Base-by-base conservation (phyloP, 2,329 filamentous ascomycete genomes). In the Pseudomassariella vexata region DNA sequence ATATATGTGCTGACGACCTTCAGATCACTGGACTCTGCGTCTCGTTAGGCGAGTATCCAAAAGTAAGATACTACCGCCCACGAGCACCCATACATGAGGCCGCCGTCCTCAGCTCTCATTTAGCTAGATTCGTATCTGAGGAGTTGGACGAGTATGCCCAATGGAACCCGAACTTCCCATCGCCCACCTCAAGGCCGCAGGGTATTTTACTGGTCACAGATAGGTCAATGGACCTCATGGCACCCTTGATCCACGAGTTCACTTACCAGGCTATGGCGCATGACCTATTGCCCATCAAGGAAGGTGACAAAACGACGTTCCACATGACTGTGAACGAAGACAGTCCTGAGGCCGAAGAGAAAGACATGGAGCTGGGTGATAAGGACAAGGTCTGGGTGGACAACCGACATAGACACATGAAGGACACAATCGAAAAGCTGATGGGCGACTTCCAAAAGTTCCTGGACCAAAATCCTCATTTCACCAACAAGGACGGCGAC, bases 241-340 rank as follows among this genome's bases (percentile, higher is more conserved):
- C 90, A 0, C 92, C 92, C 1, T 63, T 96, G 9, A 55, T 96
- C 4, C 92, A 98, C 60, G 92, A 98, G 51, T 95, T 98, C 55
- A 95, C 92, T 9, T 98, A 96, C 56, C 92, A 98, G 59, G 88
- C 92, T 30, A 96, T 98, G 90, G 90, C 87, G 4, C 86, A 95
- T 57, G 92, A 98, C 53, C 66, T 98, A 7, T 65, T 98, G 19
- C 83, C 84, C 1, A 87, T 98, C 51, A 80, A 84, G 48, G 92
- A 96, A 33, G 82, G 76, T 16, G 88, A 95, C 43, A 95, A 92
- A 56, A 74, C 94, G 8, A 87, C 82, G 0, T 98, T 89, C 54
- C 82, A 80, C 44, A 89, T 88, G 32, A 66, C 74, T 2, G 68
- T 92, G 41, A 92, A 94, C 43, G 77, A 88, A 46, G 85, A 83